phyloP scores from a whole-genome alignment of 192 early-diverging fungal species.

The Coemansia sp. region DNA sequence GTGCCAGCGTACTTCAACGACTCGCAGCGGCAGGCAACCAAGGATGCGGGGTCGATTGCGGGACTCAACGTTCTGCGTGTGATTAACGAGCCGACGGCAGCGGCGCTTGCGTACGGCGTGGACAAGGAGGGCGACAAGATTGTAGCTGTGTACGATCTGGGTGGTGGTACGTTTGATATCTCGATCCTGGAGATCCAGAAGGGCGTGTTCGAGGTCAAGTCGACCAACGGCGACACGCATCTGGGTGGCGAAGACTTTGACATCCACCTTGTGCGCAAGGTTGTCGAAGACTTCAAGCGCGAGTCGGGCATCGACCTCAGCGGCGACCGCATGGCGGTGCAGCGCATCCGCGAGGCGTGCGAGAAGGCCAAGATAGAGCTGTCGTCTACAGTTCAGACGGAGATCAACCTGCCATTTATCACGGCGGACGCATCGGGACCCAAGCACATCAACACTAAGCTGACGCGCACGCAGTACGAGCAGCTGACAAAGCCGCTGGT shows the following conservation, averaged over 20 bases:
- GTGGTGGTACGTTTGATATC: conserved; percentile 99
- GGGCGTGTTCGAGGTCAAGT: conserved; percentile 98
- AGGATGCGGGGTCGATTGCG: conserved; percentile 91
- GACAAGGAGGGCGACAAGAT: conserved; percentile 94
- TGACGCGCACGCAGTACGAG: conserved; percentile 91
- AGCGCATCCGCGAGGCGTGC: conserved; percentile 95
- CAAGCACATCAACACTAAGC: conserved; percentile 96
- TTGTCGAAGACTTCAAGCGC: conserved; percentile 91
- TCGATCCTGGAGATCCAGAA: conserved; percentile 97
- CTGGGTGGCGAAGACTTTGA: conserved; percentile 81
- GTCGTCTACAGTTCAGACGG: conserved; percentile 90
- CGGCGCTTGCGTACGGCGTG: conserved; percentile 96
- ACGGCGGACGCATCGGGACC: conserved; percentile 80
- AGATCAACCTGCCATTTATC: conserved; percentile 96
- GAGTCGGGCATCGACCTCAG: conserved; percentile 83
- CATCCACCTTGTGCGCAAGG: conserved; percentile 69
- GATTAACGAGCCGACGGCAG: conserved; percentile 97
- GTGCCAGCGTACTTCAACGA: conserved; percentile 99
- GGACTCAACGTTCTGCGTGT: conserved; percentile 96
- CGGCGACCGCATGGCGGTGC: conserved; percentile 92
- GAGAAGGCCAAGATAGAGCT: conserved; percentile 99
- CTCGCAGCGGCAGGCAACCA: conserved; percentile 97
- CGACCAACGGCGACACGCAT: conserved; percentile 95
- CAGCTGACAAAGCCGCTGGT: conserved; percentile 76
- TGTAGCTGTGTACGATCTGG: conserved; percentile 95